These are phyloP conservation scores for Pythium grandisporangium DNA, from an alignment of 352 stramenopile genomes.

Conservation along the genomic window DNA sequence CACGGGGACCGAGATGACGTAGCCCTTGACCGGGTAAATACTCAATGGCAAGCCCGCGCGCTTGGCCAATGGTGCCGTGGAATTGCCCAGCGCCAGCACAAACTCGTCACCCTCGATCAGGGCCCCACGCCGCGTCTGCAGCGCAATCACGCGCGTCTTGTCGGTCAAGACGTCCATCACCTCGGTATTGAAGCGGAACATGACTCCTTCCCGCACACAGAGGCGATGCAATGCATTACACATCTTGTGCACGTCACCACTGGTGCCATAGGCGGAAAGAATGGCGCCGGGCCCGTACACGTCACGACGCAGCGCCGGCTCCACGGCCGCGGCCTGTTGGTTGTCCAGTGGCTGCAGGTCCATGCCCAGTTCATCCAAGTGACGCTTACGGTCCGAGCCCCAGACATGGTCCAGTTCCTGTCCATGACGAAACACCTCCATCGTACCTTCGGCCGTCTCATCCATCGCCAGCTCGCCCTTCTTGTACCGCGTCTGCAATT, in stretches of 20 bases:
- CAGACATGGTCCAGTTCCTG: constrained; percentile 57
- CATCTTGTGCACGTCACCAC: constrained; percentile 85
- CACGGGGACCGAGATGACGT: constrained; percentile 78
- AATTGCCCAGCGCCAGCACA: constrained; percentile 75
- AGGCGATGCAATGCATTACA: constrained; percentile 73
- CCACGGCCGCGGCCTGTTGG: constrained; percentile 49
- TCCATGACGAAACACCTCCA: constrained; percentile 62
- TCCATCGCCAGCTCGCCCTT: constrained; percentile 83
- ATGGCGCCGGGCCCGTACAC: constrained; percentile 60
- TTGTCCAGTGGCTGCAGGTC: constrained; percentile 56
- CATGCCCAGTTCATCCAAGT: constrained; percentile 72
- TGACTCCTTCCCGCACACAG: constrained; percentile 75
- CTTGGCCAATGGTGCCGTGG: constrained; percentile 51
- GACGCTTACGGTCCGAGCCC: constrained; percentile 57
- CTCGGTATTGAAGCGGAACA: constrained; percentile 85
- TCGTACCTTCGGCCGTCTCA: constrained; percentile 73
- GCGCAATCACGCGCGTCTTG: constrained; percentile 61
- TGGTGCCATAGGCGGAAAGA: constrained; percentile 75
- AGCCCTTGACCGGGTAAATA: constrained; percentile 82
- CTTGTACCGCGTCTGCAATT: constrained; percentile 66
- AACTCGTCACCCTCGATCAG: constrained; percentile 85
- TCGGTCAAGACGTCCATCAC: constrained; percentile 73
- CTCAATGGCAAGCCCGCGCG: constrained; percentile 64
- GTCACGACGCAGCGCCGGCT: constrained; percentile 43
- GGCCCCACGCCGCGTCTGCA: constrained; percentile 71